Evolutionary conservation across 805 yeast genomes (phyloP).

Genomic region (Hyphopichia homilentoma): DNA sequence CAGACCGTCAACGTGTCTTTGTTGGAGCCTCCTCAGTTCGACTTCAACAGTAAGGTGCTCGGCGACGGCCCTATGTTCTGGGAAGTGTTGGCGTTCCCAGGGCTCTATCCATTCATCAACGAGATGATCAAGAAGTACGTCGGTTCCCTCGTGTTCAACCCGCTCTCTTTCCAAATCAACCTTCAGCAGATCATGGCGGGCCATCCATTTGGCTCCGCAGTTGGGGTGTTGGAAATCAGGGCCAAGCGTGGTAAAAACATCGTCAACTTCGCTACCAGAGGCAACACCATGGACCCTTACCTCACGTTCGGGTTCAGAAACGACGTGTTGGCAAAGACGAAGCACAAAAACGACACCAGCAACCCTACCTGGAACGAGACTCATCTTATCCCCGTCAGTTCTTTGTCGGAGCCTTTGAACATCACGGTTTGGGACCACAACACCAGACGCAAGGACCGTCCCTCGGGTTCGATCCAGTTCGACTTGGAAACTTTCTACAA

Average conservation of each 20-base stretch:
- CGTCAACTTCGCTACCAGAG: constrained; percentile 64
- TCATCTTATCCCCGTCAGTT: constrained; percentile 60
- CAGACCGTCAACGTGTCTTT: constrained; percentile 86
- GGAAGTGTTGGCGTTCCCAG: constrained; percentile 87
- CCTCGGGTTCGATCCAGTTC: constrained; percentile 71
- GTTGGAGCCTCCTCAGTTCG: constrained; percentile 84
- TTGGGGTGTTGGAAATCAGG: constrained; percentile 78
- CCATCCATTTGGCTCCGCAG: constrained; percentile 69
- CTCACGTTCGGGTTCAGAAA: constrained; percentile 64
- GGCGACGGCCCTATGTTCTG: constrained; percentile 84
- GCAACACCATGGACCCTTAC: constrained; percentile 89
- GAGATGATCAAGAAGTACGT: constrained; percentile 81
- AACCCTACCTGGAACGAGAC: constrained; percentile 86
- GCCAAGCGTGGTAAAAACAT: constrained; percentile 65
- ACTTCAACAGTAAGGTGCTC: constrained; percentile 67
- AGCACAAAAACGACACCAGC: constrained; percentile 60
- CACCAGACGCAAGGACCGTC: constrained; percentile 73
- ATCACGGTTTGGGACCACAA: constrained; percentile 74
- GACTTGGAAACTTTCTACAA: constrained; percentile 65
- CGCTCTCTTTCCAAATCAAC: constrained; percentile 90
- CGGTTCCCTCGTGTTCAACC: constrained; percentile 85
- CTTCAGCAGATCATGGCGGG: constrained; percentile 89
- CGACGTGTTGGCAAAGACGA: constrained; percentile 62
- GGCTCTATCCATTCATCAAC: constrained; percentile 75
- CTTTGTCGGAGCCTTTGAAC: constrained; percentile 79